Conservation (phyloP, 495 filamentous ascomycete species). For the Aspergillus sclerotioniger region DNA sequence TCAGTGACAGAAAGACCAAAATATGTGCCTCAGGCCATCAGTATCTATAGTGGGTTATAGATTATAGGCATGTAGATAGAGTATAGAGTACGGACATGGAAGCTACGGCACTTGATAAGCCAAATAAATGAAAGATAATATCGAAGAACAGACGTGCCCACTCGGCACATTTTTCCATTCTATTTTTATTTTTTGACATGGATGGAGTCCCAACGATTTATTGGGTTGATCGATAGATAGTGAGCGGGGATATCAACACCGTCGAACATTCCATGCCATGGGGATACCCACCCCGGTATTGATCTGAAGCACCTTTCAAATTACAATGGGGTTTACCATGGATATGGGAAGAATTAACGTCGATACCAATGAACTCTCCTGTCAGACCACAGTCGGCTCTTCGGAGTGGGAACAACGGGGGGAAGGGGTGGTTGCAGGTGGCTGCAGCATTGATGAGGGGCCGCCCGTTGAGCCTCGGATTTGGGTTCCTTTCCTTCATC, state of each 20-base stretch:
- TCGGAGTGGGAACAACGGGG: too few species aligned
- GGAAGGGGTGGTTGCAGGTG: not conserved
- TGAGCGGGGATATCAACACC: too few species aligned
- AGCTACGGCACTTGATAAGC: not conserved
- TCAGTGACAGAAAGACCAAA: too few species aligned
- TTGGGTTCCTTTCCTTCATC: too few species aligned
- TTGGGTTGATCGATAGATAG: too few species aligned
- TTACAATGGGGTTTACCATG: not conserved
- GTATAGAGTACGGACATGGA: not conserved
- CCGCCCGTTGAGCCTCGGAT: too few species aligned
- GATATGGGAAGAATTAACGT: not conserved
- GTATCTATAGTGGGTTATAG: not conserved
- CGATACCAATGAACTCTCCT: not conserved
- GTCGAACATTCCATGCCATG: too few species aligned
- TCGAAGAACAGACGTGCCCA: not conserved
- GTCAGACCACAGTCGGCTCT: not conserved
- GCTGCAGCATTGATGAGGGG: not conserved
- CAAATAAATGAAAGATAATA: not conserved
- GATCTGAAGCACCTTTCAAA: not conserved
- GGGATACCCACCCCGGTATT: not conserved
- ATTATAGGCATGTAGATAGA: not conserved
- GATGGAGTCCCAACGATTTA: not conserved
- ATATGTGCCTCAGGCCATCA: not conserved
- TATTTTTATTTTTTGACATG: not conserved
- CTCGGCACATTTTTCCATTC: not conserved